Percentiles rank a stretch among this genome's conserved stretches.
phyloP scores from a whole-genome alignment of 495 filamentous ascomycete genomes.

The Cercophora scortea region DNA sequence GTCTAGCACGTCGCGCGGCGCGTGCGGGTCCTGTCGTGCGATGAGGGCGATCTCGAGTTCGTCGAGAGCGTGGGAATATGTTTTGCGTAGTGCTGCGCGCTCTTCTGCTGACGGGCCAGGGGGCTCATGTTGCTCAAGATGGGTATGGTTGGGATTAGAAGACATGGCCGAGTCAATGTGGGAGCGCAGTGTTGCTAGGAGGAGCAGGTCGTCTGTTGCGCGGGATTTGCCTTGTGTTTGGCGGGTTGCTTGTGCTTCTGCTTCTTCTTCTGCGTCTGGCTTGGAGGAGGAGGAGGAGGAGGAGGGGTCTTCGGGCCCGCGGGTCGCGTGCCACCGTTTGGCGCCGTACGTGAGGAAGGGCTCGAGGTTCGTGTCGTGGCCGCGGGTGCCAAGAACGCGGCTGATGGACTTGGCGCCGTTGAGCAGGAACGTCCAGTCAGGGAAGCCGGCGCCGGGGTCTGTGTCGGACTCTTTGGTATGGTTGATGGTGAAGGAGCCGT shows the following conservation, averaged over 20 bases:
- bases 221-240: background rate
- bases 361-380: constrained; percentile 9
- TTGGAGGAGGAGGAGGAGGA: too few relatives aligned
- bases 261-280: too few relatives aligned
- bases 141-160: background rate
- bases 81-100: constrained; percentile 1
- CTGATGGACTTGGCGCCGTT: constrained; percentile 21
- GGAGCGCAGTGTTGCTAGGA: background rate
- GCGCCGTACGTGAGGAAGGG: constrained; percentile 22
- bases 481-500: constrained; percentile 21
- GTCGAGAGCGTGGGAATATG: constrained; percentile 21
- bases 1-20: constrained; percentile 22
- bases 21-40: constrained; percentile 1
- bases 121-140: background rate
- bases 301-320: background rate
- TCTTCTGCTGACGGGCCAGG: background rate
- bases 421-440: constrained; percentile 29
- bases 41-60: constrained; percentile 22
- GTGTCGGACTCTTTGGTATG: too few relatives aligned
- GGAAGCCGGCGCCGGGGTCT: constrained; percentile 10
- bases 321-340: constrained; percentile 12
- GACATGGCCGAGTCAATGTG: background rate
- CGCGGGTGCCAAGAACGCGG: constrained; percentile 10
- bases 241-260: too few relatives aligned
- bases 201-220: background rate